Conservation (phyloP, 768 basidiomycete species). For the Trametes sanguinea region DNA sequence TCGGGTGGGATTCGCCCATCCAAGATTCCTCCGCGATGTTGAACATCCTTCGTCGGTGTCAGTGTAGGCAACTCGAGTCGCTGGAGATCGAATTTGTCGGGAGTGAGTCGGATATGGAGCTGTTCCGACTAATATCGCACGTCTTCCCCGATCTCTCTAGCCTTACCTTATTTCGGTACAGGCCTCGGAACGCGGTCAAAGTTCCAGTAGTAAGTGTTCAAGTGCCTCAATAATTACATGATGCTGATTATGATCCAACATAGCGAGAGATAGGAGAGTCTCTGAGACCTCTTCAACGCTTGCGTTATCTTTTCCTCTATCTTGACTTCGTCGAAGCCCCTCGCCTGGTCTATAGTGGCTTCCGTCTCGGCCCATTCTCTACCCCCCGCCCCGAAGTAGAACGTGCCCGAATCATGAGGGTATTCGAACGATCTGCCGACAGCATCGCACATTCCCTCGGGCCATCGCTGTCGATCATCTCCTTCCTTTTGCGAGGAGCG, state of each 20-base stretch:
- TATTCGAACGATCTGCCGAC: no score
- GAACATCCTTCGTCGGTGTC: background rate
- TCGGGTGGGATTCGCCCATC: background rate
- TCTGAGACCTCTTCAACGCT: no score
- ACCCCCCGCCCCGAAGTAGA: no score
- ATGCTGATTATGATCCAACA: background rate
- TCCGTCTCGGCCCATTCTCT: no score
- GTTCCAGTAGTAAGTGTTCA: background rate
- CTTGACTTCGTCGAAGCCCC: no score
- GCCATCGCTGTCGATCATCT: no score
- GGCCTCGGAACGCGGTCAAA: background rate
- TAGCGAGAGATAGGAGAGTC: background rate
- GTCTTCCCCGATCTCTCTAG: background rate
- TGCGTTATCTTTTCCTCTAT: no score
- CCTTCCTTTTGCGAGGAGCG: no score
- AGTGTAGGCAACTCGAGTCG: background rate
- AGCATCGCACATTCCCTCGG: no score
- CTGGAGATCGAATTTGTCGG: constrained; percentile 1
- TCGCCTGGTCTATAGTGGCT: no score
- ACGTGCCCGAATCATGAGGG: no score
- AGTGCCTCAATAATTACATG: background rate
- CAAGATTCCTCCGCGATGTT: background rate
- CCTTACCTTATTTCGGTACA: background rate
- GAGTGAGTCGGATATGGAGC: background rate
- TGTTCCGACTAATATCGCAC: background rate